These are phyloP conservation scores for Leccinum subgranulosum DNA, from an alignment of 768 basidiomycete genomes.

Conservation along the genomic window DNA sequence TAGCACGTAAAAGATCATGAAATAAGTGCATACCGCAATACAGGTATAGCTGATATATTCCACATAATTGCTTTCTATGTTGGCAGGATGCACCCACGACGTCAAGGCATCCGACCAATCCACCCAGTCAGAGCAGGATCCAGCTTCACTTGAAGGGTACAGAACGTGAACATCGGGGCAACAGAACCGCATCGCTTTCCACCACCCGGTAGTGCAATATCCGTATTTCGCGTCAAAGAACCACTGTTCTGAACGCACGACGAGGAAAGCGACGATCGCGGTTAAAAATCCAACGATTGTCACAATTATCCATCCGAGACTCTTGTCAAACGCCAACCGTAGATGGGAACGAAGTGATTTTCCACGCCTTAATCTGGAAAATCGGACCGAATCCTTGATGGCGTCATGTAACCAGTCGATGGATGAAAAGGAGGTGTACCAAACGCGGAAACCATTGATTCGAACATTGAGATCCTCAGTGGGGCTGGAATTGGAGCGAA, in stretches of 20 bases:
- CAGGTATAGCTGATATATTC: constrained; percentile 69
- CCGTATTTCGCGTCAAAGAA: constrained; percentile 94
- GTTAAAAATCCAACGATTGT: constrained; percentile 85
- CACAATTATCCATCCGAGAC: constrained; percentile 86
- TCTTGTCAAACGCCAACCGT: constrained; percentile 66
- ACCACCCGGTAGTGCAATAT: constrained; percentile 69
- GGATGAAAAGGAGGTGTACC: constrained; percentile 85
- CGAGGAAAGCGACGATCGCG: constrained; percentile 81
- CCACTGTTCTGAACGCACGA: constrained; percentile 83
- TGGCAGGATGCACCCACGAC: constrained; percentile 18
- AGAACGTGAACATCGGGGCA: constrained; percentile 45
- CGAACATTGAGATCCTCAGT: constrained; percentile 56
- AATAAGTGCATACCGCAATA: constrained; percentile 64
- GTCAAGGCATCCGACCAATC: constrained; percentile 67
- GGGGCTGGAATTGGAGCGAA: constrained; percentile 31
- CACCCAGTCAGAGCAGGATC: constrained; percentile 63
- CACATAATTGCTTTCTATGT: constrained; percentile 38
- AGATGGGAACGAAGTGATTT: constrained; percentile 68
- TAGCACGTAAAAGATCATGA: not conserved
- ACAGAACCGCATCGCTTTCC: constrained; percentile 78
- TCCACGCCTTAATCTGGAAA: constrained; percentile 64
- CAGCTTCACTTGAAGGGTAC: constrained; percentile 25
- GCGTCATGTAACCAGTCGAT: constrained; percentile 97
- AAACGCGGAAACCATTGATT: constrained; percentile 82
- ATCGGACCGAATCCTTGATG: constrained; percentile 88